A percentile compares a stretch with the other conserved stretches of the same genome.
Conservation (phyloP, 169 alveolate species). For the Plasmodium vivax region DNA sequence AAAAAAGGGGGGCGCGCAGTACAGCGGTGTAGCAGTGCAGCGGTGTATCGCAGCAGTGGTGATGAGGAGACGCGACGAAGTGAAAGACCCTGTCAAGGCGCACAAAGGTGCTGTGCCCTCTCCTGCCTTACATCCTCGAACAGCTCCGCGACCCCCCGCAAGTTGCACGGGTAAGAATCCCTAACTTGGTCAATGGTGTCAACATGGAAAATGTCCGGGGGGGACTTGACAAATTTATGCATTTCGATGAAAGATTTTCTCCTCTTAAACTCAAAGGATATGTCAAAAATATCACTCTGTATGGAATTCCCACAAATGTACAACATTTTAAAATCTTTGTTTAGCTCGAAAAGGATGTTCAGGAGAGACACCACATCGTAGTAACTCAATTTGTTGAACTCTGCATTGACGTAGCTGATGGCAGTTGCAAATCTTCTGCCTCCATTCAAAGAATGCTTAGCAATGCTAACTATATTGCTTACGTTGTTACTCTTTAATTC, state of each 20-base stretch:
- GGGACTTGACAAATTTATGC: slow-evolving; percentile 29
- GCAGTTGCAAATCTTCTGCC: background rate
- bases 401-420: slow-evolving; percentile 39
- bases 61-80: background rate
- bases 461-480: background rate
- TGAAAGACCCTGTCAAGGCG: background rate
- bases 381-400: slow-evolving; percentile 51
- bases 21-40: background rate
- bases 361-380: slow-evolving; percentile 24
- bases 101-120: background rate
- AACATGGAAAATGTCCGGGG: slow-evolving; percentile 23
- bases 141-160: slow-evolving; percentile 25
- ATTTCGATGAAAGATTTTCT: slow-evolving; percentile 29
- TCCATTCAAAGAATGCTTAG: background rate
- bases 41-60: background rate
- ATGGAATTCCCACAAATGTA: slow-evolving; percentile 55
- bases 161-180: slow-evolving; percentile 9
- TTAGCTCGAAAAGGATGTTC: slow-evolving; percentile 6
- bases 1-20: background rate
- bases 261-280: slow-evolving; percentile 50
- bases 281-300: slow-evolving; percentile 60
- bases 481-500: slow-evolving; percentile 4
- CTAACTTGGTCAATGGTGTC: slow-evolving; percentile 34
- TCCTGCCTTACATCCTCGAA: slow-evolving; percentile 10
- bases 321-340: slow-evolving; percentile 34